Evolutionary conservation across 352 stramenopile genomes (phyloP).

Genomic region (Phytophthora tentaculata): DNA sequence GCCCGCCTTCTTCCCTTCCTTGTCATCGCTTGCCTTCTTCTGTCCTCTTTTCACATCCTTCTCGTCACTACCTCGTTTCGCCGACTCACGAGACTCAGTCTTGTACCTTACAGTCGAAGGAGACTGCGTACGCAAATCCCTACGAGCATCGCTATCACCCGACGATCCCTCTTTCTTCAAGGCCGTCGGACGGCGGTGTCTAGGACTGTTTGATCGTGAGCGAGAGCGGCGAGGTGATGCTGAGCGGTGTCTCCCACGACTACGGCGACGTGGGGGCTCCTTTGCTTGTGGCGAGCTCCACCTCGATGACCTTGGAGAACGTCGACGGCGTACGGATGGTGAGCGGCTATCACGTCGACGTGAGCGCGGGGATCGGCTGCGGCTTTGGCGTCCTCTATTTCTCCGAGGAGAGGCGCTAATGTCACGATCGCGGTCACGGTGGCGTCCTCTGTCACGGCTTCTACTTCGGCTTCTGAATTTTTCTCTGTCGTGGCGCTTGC

Average conservation of each 20-base stretch:
- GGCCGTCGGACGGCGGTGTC: slow-evolving; percentile 9
- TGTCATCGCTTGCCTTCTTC: slow-evolving; percentile 1
- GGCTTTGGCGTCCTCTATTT: slow-evolving; percentile 18
- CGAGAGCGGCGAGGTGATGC: slow-evolving; percentile 24
- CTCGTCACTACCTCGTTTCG: neutral
- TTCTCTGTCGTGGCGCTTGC: slow-evolving; percentile 14
- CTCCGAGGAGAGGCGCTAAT: slow-evolving; percentile 9
- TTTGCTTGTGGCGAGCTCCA: slow-evolving; percentile 24
- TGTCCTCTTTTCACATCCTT: slow-evolving; percentile 15
- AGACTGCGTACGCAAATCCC: neutral
- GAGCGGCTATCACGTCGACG: slow-evolving; percentile 26
- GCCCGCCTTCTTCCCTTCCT: slow-evolving; percentile 50
- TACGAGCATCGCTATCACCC: neutral
- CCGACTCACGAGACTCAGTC: slow-evolving; percentile 4
- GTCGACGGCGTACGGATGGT: slow-evolving; percentile 17
- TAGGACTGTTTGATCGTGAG: slow-evolving; percentile 34
- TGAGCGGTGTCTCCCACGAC: slow-evolving; percentile 6
- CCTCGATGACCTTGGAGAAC: slow-evolving; percentile 26
- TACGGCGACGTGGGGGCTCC: slow-evolving; percentile 8
- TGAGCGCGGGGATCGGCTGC: slow-evolving; percentile 28
- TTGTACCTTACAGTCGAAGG: slow-evolving; percentile 4
- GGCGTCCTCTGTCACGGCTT: slow-evolving; percentile 11
- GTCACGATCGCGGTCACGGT: slow-evolving; percentile 5
- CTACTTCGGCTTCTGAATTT: slow-evolving; percentile 15
- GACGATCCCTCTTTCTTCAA: slow-evolving; percentile 12